phyloP scores from a whole-genome alignment of 352 stramenopile species.

The Globisporangium carolinianum region DNA sequence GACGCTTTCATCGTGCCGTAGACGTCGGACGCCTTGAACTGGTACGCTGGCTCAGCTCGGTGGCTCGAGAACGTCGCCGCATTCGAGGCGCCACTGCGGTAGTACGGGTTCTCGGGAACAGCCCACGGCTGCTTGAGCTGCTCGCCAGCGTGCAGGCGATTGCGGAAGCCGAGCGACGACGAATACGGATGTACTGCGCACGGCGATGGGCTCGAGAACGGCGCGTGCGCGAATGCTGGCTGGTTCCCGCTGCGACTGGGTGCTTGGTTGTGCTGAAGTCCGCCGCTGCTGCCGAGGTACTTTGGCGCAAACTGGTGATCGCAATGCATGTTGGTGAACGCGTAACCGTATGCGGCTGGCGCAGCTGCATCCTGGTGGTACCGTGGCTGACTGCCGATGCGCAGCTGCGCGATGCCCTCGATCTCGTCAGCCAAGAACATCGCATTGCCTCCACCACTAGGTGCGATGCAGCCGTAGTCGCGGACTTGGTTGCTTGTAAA shows the following conservation, averaged over 20 bases:
- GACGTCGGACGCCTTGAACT: constrained; percentile 2
- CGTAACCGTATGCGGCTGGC: not conserved
- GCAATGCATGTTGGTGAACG: constrained; percentile 1
- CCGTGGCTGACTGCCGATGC: constrained; percentile 5
- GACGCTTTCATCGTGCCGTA: constrained; percentile 8
- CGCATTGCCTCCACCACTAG: not conserved
- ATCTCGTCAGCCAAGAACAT: constrained; percentile 5
- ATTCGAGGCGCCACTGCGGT: not conserved
- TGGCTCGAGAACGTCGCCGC: not conserved
- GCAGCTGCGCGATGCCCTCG: constrained; percentile 4
- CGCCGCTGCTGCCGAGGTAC: not conserved
- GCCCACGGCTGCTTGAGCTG: constrained; percentile 9
- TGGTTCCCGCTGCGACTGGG: constrained; percentile 4
- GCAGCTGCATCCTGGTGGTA: not conserved
- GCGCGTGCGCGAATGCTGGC: constrained; percentile 2
- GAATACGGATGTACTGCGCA: constrained; percentile 4
- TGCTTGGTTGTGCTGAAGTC: not conserved
- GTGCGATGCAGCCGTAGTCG: constrained; percentile 28
- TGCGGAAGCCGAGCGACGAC: not conserved
- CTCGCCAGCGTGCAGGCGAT: not conserved
- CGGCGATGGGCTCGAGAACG: constrained; percentile 1
- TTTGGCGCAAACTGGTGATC: not conserved
- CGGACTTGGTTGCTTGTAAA: constrained; percentile 66
- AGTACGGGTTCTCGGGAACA: constrained; percentile 1
- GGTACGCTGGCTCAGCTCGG: constrained; percentile 2